Percentiles rank a stretch among this genome's conserved stretches.
Evolutionary conservation across 345 rosid species (phyloP).

Genomic region (Citrus unshiu): DNA sequence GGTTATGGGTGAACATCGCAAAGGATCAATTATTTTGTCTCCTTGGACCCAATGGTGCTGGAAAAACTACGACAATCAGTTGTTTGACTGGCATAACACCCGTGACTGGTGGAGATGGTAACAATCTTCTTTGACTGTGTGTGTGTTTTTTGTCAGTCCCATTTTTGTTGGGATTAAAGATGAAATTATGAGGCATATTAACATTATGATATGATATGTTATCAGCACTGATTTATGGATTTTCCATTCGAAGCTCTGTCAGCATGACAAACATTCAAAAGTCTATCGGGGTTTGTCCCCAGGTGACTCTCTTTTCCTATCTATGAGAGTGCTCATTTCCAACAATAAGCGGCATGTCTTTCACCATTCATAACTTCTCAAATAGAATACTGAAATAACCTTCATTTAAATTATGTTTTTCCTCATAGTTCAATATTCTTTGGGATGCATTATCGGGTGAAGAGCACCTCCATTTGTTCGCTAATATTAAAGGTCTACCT

Average conservation of each 20-base stretch:
- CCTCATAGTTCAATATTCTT: slow-evolving; percentile 74
- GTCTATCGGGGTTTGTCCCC: slow-evolving; percentile 92
- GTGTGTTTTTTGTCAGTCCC: background rate
- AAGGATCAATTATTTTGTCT: slow-evolving; percentile 90
- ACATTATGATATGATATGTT: background rate
- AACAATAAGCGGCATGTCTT: background rate
- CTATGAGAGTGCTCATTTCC: background rate
- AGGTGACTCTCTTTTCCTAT: slow-evolving; percentile 39
- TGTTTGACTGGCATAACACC: slow-evolving; percentile 86
- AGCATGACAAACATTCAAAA: slow-evolving; percentile 82
- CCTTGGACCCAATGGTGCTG: slow-evolving; percentile 96
- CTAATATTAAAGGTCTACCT: slow-evolving; percentile 74
- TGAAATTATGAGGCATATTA: background rate
- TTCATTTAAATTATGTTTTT: slow-evolving; percentile 6
- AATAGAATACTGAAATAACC: slow-evolving; percentile 7
- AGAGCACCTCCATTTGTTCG: slow-evolving; percentile 84
- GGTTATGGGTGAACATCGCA: slow-evolving; percentile 76
- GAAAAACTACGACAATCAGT: slow-evolving; percentile 85
- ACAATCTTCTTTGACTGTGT: slow-evolving; percentile 10
- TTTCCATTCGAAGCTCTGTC: slow-evolving; percentile 70
- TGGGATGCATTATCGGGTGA: slow-evolving; percentile 87
- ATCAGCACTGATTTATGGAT: slow-evolving; percentile 72
- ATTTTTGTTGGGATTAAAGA: background rate
- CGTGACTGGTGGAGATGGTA: slow-evolving; percentile 83
- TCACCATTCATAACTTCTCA: slow-evolving; percentile 6